These are phyloP conservation scores for Sporothrix pallida DNA, from an alignment of 2,329 filamentous ascomycete genomes.

Conservation along the genomic window DNA sequence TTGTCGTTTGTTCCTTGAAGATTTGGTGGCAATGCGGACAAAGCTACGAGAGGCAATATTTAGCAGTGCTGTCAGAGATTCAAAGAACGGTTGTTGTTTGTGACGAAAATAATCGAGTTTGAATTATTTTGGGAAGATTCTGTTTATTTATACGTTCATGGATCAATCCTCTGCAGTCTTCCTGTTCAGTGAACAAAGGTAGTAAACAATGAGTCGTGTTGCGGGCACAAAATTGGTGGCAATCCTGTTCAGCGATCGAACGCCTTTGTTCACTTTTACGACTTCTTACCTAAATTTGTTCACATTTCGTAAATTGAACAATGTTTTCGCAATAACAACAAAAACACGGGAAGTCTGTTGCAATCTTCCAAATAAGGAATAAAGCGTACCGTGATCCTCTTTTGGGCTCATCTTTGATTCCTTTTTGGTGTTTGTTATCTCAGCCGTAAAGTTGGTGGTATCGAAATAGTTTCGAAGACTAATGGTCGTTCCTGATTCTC, in stretches of 20 bases:
- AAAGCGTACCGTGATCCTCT: no score
- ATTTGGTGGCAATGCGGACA: background rate
- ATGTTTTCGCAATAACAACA: background rate
- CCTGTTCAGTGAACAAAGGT: background rate
- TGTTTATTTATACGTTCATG: background rate
- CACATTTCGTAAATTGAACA: background rate
- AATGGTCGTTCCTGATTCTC: no score
- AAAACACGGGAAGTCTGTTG: background rate
- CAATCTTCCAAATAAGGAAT: background rate
- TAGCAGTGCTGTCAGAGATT: conserved; percentile 14
- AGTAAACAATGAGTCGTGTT: background rate
- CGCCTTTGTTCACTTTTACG: background rate
- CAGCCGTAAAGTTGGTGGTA: no score
- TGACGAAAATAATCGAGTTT: background rate
- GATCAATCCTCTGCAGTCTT: background rate
- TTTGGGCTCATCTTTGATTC: no score
- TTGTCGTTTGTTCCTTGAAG: background rate
- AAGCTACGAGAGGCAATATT: background rate
- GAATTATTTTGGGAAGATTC: background rate
- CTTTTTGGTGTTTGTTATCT: no score
- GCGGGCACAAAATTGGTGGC: background rate
- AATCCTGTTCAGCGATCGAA: no score
- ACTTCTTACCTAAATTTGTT: background rate
- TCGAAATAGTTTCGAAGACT: no score
- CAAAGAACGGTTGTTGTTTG: background rate